A percentile compares a stretch with the other conserved stretches of the same genome.
These are phyloP conservation scores for Penicillium occitanis DNA, from an alignment of 2,329 filamentous ascomycete genomes.

Conservation along the genomic window DNA sequence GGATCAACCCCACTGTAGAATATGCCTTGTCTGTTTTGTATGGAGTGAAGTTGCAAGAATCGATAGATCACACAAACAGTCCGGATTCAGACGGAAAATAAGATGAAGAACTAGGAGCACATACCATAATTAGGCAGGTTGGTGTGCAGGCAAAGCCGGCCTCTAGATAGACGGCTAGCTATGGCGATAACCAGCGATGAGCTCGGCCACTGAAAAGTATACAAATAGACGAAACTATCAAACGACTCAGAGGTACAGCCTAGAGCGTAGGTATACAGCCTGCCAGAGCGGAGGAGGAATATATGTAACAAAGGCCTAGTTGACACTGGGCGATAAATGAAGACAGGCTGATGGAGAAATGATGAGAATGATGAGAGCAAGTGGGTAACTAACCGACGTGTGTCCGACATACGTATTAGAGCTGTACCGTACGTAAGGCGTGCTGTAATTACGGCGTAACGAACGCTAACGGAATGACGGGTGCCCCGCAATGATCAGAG, in stretches of 20 bases:
- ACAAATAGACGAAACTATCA: background rate
- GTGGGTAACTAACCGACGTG: background rate
- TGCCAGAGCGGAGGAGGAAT: background rate
- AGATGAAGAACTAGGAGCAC: background rate
- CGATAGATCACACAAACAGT: background rate
- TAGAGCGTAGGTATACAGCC: background rate
- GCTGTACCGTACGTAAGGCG: background rate
- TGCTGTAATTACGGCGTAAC: background rate
- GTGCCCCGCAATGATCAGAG: conserved; percentile 16
- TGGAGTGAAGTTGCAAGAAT: background rate
- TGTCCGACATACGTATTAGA: background rate
- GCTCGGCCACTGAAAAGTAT: background rate
- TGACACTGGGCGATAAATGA: background rate
- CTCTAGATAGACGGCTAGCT: background rate
- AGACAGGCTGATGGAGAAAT: conserved; percentile 1
- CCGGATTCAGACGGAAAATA: background rate
- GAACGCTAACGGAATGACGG: background rate
- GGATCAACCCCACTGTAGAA: background rate
- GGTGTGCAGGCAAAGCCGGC: background rate
- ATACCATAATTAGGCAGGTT: background rate
- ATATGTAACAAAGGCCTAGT: background rate
- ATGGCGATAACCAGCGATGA: conserved; percentile 4
- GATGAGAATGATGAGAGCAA: background rate
- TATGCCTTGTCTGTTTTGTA: conserved; percentile 1
- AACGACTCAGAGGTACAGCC: background rate